These are phyloP conservation scores for Salvia hispanica DNA, from an alignment of 257 asterid genomes.

Conservation along the genomic window DNA sequence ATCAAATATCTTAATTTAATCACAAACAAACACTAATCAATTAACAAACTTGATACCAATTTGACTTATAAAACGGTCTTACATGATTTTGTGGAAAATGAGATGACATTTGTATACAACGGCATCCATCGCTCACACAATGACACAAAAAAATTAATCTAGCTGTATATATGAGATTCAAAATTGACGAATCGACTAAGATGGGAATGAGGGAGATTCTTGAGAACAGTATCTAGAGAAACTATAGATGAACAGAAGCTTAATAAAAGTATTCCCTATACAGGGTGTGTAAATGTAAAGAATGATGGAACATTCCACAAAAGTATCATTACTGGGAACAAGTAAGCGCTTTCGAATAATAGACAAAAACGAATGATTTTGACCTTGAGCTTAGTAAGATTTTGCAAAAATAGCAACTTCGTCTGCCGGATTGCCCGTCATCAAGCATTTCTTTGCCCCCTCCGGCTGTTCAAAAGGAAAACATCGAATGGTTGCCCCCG, in stretches of 20 bases:
- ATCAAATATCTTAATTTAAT: too few species aligned
- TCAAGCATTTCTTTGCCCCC: conserved; percentile 75
- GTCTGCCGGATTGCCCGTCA: conserved; percentile 83
- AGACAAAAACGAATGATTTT: neutral
- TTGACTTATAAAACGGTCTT: too few species aligned
- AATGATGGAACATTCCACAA: neutral
- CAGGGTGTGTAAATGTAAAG: neutral
- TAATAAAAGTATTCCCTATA: conserved; percentile 6
- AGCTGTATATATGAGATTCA: neutral
- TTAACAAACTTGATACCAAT: too few species aligned
- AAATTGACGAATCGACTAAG: neutral
- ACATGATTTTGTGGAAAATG: too few species aligned
- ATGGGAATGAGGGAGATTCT: neutral
- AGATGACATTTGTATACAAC: too few species aligned
- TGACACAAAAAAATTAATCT: neutral
- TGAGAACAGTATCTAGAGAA: neutral
- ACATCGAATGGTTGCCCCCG: conserved; percentile 94
- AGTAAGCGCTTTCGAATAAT: conserved; percentile 8
- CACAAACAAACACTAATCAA: too few species aligned
- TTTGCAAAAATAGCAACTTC: conserved; percentile 96
- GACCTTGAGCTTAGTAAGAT: conserved; percentile 57
- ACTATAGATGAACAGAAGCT: neutral
- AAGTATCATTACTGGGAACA: neutral
- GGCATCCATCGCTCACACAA: too few species aligned
- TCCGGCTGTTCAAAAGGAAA: conserved; percentile 90